Percentiles rank a stretch among this genome's conserved stretches.
phyloP scores from a whole-genome alignment of 1,139 yeast species.

The Candida mesenterica region DNA sequence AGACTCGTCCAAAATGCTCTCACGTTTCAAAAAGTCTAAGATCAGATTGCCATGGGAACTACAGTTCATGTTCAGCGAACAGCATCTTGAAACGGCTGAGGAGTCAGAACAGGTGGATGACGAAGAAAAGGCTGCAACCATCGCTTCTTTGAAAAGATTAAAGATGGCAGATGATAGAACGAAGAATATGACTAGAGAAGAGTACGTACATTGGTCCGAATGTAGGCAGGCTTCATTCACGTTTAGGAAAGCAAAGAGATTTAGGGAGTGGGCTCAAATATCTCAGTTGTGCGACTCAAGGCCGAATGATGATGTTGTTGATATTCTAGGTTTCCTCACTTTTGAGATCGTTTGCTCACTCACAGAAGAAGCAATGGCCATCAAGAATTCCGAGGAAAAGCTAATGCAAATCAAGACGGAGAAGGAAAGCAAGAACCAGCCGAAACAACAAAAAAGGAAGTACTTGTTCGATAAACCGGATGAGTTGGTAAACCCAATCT shows the following conservation, averaged over 20 bases:
- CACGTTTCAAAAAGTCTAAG: conserved; percentile 72
- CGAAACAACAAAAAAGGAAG: conserved; percentile 37
- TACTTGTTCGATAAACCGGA: conserved; percentile 90
- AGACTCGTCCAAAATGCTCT: conserved; percentile 58
- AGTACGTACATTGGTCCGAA: conserved; percentile 98
- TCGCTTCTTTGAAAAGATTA: conserved; percentile 81
- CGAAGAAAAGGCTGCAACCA: conserved; percentile 83
- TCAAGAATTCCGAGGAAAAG: conserved; percentile 67
- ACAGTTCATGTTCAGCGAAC: conserved; percentile 90
- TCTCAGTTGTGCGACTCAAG: conserved; percentile 81
- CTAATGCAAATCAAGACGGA: conserved; percentile 33
- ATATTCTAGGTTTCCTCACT: conserved; percentile 89
- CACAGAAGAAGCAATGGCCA: conserved; percentile 86
- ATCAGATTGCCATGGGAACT: conserved; percentile 94
- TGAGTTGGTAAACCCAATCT: conserved; percentile 77
- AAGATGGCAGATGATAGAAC: conserved; percentile 96
- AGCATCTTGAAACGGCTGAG: conserved; percentile 79
- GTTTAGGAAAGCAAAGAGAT: conserved; percentile 85
- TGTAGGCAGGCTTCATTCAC: conserved; percentile 98
- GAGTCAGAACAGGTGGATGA: conserved; percentile 81
- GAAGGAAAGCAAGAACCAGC: conserved; percentile 27
- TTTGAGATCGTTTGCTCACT: conserved; percentile 94
- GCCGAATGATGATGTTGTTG: conserved; percentile 95
- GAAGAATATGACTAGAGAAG: conserved; percentile 89
- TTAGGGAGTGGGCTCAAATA: conserved; percentile 95